Conservation (phyloP, 805 yeast species). For the Cyberlindnera maritima region DNA sequence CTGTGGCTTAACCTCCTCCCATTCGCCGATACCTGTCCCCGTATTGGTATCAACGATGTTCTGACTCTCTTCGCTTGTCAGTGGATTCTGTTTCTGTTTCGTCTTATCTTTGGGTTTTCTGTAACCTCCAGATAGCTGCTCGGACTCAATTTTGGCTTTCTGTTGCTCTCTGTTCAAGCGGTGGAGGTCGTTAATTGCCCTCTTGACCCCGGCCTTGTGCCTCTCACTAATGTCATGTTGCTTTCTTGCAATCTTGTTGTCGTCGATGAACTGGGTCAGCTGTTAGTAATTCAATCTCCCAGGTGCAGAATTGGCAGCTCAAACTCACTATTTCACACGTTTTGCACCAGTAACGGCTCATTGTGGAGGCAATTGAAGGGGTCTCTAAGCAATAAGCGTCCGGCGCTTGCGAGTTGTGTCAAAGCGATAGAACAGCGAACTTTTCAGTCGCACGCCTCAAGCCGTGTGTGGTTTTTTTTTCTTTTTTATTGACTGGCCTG, state of each 20-base stretch:
- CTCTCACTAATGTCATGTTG: slow-evolving; percentile 34
- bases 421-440: background rate
- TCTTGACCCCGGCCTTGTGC: slow-evolving; percentile 28
- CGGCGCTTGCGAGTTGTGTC: background rate
- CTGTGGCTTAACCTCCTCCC: slow-evolving; percentile 14
- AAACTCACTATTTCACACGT: slow-evolving; percentile 34
- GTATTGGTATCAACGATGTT: background rate
- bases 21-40: slow-evolving; percentile 14
- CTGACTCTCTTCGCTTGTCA: background rate
- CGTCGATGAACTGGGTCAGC: slow-evolving; percentile 35
- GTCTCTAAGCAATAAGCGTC: background rate
- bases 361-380: background rate
- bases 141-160: slow-evolving; percentile 17
- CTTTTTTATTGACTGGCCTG: no score
- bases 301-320: background rate
- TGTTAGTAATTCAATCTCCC: background rate
- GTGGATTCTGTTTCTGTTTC: slow-evolving; percentile 3
- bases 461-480: background rate
- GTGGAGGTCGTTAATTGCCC: slow-evolving; percentile 28
- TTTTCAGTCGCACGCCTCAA: no score
- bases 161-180: slow-evolving; percentile 22
- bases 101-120: slow-evolving; percentile 5
- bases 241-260: slow-evolving; percentile 30
- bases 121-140: slow-evolving; percentile 13
- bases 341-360: slow-evolving; percentile 26